Percentiles rank a stretch among this genome's conserved stretches.
These are phyloP conservation scores for Penicillium salamii DNA, from an alignment of 495 filamentous ascomycete species.

Conservation along the genomic window DNA sequence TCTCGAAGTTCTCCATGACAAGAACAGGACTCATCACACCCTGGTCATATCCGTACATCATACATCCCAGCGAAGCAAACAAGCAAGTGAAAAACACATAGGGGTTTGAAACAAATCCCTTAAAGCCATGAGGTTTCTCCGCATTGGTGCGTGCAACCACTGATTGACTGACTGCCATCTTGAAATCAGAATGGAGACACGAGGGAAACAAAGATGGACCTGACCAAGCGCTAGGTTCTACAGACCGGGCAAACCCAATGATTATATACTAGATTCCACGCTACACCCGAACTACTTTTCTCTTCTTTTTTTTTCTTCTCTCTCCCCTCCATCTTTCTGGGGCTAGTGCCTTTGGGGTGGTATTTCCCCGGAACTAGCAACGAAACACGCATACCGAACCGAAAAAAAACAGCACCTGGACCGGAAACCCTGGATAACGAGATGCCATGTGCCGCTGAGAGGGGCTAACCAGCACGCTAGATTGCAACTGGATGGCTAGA, in stretches of 20 bases:
- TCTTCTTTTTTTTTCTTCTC: constrained; percentile 3
- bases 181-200: constrained; percentile 1
- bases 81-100: constrained; percentile 37
- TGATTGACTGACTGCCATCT: constrained; percentile 29
- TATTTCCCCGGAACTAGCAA: constrained; percentile 3
- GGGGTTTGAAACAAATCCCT: constrained; percentile 36
- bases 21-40: constrained; percentile 69
- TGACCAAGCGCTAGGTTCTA: not conserved
- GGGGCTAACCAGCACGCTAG: constrained; percentile 9
- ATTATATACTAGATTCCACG: constrained; percentile 11
- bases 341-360: constrained; percentile 4
- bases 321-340: not conserved
- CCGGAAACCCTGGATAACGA: not conserved
- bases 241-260: not conserved
- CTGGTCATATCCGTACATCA: constrained; percentile 65
- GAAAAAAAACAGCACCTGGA: constrained; percentile 3
- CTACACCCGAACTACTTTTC: not conserved
- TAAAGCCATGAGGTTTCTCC: constrained; percentile 32
- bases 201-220: not conserved
- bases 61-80: constrained; percentile 75
- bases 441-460: constrained; percentile 8
- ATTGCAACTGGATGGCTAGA: constrained; percentile 9
- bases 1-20: constrained; percentile 30
- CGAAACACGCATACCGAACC: not conserved
- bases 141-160: constrained; percentile 35